Evolutionary conservation across 306 rosid species (phyloP), one percentile per base, ranked within the genome.

Genomic region (Mucuna pruriens): DNA sequence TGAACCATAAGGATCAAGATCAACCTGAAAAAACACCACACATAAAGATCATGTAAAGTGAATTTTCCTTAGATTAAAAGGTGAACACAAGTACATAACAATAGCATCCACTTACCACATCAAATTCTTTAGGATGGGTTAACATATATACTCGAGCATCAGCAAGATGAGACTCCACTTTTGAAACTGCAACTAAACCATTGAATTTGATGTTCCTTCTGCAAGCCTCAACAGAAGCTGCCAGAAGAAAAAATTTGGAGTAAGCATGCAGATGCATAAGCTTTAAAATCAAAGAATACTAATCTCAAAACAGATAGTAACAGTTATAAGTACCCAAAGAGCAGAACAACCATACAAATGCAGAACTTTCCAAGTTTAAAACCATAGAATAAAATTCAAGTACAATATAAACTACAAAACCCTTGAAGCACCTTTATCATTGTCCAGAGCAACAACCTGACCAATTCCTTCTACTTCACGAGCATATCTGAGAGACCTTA

Each of bases 81-180:
- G 25, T 34, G 22, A 64, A 66, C 6, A 8, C 16, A 52, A 65
- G 44, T 63, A 76, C 38, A 75, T 66, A 77, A 36, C 34, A 77
- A 34, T 25, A 79, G 62, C 75, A 60, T 5, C 49, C 52, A 80
- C 97, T 51, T 88, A 96, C 99, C 97, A 92, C 88, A 77, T 96
- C 99, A 84, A 92, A 96, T 78, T 96, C 94, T 68, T 92, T 96
- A 23, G 98, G 94, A 73, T 96, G 93, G 60, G 93, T 92, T 86
- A 96, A 89, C 99, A 96, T 96, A 88, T 88, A 91, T 39, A 92
- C 97, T 51, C 98, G 97, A 84, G 99, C 99, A 82, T 96, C 99
- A 29, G 95, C 90, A 76, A 89, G 97, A 87, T 93, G 92, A 74
- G 99, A 91, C 86, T 96, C 99, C 82, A 96, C 99, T 84, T 90